Evolutionary conservation across 108 stramenopile genomes (phyloP).

Genomic region (Pseudonitzschia multistriata): DNA sequence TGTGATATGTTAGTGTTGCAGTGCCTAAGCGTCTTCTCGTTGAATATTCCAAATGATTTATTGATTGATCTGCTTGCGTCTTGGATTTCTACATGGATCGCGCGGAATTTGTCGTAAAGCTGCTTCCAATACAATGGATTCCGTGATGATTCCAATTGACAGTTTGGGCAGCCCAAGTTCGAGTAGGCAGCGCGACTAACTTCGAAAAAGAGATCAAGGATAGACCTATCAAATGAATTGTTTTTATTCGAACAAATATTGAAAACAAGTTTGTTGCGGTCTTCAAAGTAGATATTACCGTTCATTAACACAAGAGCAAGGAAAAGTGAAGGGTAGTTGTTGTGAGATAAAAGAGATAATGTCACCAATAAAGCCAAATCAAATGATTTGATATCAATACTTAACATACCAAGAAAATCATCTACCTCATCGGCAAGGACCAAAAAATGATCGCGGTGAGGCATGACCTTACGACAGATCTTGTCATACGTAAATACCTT

Average conservation of each 20-base stretch:
- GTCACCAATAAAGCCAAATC: background rate
- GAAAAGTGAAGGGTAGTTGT: background rate
- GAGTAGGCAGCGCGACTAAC: constrained; percentile 24
- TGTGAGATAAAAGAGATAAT: background rate
- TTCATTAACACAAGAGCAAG: background rate
- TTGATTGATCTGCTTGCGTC: constrained; percentile 35
- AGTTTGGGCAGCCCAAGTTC: constrained; percentile 2
- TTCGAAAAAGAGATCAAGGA: constrained; percentile 34
- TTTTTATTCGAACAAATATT: constrained; percentile 39
- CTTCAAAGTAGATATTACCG: background rate
- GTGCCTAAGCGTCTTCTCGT: constrained; percentile 37
- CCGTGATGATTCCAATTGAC: background rate
- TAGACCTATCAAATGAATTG: constrained; percentile 24
- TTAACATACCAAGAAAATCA: constrained; percentile 3
- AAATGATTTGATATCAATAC: background rate
- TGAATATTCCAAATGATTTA: constrained; percentile 38
- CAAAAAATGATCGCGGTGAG: constrained; percentile 26
- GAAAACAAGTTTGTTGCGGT: constrained; percentile 41
- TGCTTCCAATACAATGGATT: constrained; percentile 33
- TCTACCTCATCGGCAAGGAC: constrained; percentile 29
- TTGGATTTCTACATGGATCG: constrained; percentile 35
- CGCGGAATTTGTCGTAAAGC: constrained; percentile 23
- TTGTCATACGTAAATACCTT: constrained; percentile 28
- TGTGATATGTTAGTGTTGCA: constrained; percentile 26
- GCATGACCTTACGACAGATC: constrained; percentile 31